These are phyloP conservation scores for Agrocybe praecox DNA, from an alignment of 768 basidiomycete species.

Conservation along the genomic window DNA sequence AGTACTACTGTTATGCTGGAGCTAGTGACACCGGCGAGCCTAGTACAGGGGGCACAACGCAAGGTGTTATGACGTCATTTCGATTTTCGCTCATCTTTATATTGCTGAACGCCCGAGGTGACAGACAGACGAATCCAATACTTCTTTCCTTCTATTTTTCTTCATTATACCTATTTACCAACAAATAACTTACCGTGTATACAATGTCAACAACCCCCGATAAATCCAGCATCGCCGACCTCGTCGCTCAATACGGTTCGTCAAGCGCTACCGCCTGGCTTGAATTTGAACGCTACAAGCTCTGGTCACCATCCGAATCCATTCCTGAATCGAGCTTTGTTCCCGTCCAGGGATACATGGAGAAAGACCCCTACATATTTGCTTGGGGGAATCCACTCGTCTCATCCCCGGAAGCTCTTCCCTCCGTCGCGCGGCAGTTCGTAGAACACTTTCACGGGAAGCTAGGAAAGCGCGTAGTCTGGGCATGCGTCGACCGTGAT, in stretches of 20 bases:
- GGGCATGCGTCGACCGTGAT: slow-evolving; percentile 58
- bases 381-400: slow-evolving; percentile 69
- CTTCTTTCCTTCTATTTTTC: background rate
- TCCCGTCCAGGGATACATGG: slow-evolving; percentile 64
- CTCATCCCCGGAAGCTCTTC: slow-evolving; percentile 36
- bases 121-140: background rate
- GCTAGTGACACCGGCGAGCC: too few relatives aligned
- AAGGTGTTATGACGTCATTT: too few relatives aligned
- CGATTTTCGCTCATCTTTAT: too few relatives aligned
- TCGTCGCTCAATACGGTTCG: slow-evolving; percentile 69
- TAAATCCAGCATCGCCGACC: slow-evolving; percentile 40
- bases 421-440: slow-evolving; percentile 42
- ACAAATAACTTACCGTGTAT: background rate
- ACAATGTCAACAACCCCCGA: slow-evolving; percentile 9
- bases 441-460: slow-evolving; percentile 39
- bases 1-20: too few relatives aligned
- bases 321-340: slow-evolving; percentile 41
- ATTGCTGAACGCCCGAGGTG: too few relatives aligned
- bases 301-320: slow-evolving; percentile 43
- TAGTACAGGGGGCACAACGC: too few relatives aligned
- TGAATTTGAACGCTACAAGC: slow-evolving; percentile 54
- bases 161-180: background rate
- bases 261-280: slow-evolving; percentile 74
- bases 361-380: slow-evolving; percentile 52
- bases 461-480: slow-evolving; percentile 54